Base-by-base conservation (phyloP, 192 early-diverging fungal genomes). In the Backusella liffmaniae region DNA sequence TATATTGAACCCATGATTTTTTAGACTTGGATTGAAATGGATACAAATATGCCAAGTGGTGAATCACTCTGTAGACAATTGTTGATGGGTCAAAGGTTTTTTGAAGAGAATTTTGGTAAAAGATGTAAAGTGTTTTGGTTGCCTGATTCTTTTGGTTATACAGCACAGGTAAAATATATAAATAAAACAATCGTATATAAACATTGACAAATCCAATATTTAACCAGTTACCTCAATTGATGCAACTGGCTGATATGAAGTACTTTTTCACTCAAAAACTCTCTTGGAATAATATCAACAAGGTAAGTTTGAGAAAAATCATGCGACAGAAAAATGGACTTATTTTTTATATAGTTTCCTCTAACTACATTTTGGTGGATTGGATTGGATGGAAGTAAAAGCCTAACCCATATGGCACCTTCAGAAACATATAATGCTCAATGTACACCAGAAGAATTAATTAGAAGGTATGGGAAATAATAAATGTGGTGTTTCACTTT, bases 251-350 rank as follows among this genome's bases (percentile, higher is more conserved):
- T 0, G 95, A 88, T 53, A 84, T 95, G 69, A 83, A 96, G 81
- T 99, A 97, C 82, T 99, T 99, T 74, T 99, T 98, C 82, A 99
- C 98, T 3, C 98, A 99, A 81, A 99, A 99, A 81, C 84, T 99
- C 51, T 96, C 95, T 26, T 99, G 98, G 98, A 99, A 99, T 86
- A 98, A 96, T 80, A 96, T 99, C 80, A 99, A 99, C 87, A 94
- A 95, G 53, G 68, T 62, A 44, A 32, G 32, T 32, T 32, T 32
- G 32, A 32, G 32, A 32, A 32, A 32, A 32, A 32, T 2, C 32
- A 3, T 32, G 32, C 2, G 3, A 2, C 32, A 32, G 2, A 32
- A 32, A 44, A 10, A 41, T 41, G 13, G 21, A n/a, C 23, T 59
- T 10, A 9, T n/a, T 75, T 18, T 9, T 26, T 35, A 21, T 73